Base-by-base conservation (phyloP, 768 basidiomycete species). In the Chalciporus sphaerocephalus region DNA sequence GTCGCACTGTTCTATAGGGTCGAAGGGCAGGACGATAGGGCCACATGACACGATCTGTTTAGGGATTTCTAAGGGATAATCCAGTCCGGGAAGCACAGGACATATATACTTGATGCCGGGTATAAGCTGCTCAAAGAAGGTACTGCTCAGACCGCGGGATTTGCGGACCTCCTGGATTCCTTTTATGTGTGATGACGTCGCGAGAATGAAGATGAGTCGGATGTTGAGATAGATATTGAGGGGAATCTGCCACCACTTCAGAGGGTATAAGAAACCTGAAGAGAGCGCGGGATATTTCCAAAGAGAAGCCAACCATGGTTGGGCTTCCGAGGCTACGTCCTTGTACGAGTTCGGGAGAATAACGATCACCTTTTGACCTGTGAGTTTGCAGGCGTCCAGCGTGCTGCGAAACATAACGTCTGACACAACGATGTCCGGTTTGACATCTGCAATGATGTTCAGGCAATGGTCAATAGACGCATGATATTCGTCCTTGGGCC, bases 171-270 rank as follows among this genome's bases (percentile, higher is more conserved):
- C 18, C 10, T 7, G 4, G 1, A 27, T 20, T 22, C 24, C 24
- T 6, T 15, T 40, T 3, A 27, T 3, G 6, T 22, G 7, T 6
- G 7, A 2, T 3, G 40, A 28, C 2, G 24, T 30, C 23, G 15
- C 5, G 0, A 23, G 1, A 18, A 3, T n/a, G 3, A 33, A 28
- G 23, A 15, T 9, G 20, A 40, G 17, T n/a, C 37, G 44, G 30
- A 54, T 42, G 17, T 11, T 13, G 24, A 46, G 41, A 34, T 50
- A 50, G 9, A 38, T 25, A 25, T 54, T 50, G 25, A 55, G 21
- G 11, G 41, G 47, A 15, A 50, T 34, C 24, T 54, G 45, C 47
- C 38, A 54, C 53, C 53, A 50, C 22, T 54, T 38, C n/a, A 50
- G 38, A 5, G 54, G 54, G 12, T 32, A 54, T 15, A 36, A 22